Evolutionary conservation across 2,329 filamentous ascomycete genomes (phyloP).

Genomic region (Hysterium pulicare): DNA sequence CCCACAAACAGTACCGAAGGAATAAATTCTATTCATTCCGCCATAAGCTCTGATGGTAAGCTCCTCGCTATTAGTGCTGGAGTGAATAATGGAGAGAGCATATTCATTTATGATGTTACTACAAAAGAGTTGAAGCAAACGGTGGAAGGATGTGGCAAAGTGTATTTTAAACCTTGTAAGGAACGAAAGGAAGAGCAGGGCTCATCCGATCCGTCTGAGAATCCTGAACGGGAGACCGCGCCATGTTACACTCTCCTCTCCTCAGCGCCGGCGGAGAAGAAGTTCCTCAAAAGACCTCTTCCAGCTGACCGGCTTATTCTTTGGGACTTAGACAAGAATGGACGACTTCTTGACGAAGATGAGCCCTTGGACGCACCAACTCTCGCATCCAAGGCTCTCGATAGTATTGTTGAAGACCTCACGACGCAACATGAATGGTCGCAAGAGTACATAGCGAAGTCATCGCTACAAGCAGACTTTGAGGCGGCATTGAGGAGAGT

Average conservation of each 20-base stretch:
- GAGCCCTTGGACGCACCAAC: slow-evolving; percentile 20
- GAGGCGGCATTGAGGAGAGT: slow-evolving; percentile 13
- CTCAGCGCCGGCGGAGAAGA: neutral
- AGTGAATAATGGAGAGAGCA: neutral
- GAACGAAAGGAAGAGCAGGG: neutral
- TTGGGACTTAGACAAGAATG: slow-evolving; percentile 27
- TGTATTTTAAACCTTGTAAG: neutral
- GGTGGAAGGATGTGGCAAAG: neutral
- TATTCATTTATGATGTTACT: neutral
- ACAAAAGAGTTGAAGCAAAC: neutral
- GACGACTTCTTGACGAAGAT: slow-evolving; percentile 24
- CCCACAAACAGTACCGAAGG: neutral
- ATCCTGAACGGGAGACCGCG: neutral
- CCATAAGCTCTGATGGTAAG: neutral
- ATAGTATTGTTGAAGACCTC: slow-evolving; percentile 24
- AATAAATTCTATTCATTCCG: neutral
- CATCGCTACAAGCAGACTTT: slow-evolving; percentile 20
- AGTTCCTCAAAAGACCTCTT: too few species aligned
- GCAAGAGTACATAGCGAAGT: slow-evolving; percentile 17
- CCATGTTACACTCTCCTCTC: slow-evolving; percentile 14
- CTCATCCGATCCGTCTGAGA: neutral
- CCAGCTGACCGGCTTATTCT: slow-evolving; percentile 15
- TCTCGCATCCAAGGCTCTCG: slow-evolving; percentile 23
- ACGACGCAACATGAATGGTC: slow-evolving; percentile 24
- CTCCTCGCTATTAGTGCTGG: neutral